Evolutionary conservation across 2,329 filamentous ascomycete species (phyloP).

Genomic region (Triangularia verruculosa): DNA sequence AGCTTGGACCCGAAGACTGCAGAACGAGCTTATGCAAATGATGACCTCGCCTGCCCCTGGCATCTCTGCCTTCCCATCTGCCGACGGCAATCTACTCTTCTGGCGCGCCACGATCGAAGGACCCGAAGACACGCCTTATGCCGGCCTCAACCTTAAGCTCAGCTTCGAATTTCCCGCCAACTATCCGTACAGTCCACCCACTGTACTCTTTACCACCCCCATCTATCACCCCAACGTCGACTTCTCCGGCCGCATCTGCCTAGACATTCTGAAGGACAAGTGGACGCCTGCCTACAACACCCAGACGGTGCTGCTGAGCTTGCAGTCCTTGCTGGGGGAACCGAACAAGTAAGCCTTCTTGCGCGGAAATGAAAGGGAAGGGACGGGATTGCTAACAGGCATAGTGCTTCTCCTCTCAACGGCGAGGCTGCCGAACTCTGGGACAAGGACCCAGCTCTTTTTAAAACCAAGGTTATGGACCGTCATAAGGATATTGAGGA

Average conservation of each 20-base stretch:
- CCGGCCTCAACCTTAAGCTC: conserved; percentile 84
- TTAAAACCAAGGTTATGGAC: conserved; percentile 70
- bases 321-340: conserved; percentile 93
- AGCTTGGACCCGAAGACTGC: conserved; percentile 59
- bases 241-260: conserved; percentile 92
- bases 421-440: conserved; percentile 94
- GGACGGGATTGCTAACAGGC: conserved; percentile 5
- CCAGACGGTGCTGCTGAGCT: conserved; percentile 83
- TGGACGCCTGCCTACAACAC: conserved; percentile 99
- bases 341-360: conserved; percentile 81
- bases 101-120: conserved; percentile 96
- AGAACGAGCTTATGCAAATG: conserved; percentile 96
- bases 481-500: conserved; percentile 64
- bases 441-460: conserved; percentile 84
- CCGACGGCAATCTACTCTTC: conserved; percentile 82
- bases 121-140: conserved; percentile 87
- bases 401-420: conserved; percentile 86
- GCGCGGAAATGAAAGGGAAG: neutral
- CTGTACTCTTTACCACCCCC: conserved; percentile 94
- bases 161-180: conserved; percentile 85
- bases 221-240: conserved; percentile 99
- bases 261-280: conserved; percentile 98
- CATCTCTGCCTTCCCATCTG: conserved; percentile 89
- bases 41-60: conserved; percentile 95
- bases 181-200: conserved; percentile 89